Evolutionary conservation across 352 stramenopile genomes (phyloP).

Genomic region (Phytophthora sp.): DNA sequence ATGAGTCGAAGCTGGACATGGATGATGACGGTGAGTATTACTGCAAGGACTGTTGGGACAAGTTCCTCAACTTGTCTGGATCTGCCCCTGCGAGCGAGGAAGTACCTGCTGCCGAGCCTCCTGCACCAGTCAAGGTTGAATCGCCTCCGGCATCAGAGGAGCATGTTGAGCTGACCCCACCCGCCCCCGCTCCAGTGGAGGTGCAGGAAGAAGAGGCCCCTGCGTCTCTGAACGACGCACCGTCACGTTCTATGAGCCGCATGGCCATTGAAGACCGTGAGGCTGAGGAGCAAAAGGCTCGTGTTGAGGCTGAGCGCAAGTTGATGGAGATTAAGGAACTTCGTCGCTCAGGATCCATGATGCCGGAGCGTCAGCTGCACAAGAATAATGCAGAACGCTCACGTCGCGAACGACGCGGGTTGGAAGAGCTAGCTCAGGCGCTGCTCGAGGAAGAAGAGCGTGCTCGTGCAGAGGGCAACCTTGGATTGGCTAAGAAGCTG

Average conservation of each 20-base stretch:
- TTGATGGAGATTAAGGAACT: conserved; percentile 84
- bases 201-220: conserved; percentile 29
- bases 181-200: conserved; percentile 20
- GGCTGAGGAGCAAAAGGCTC: conserved; percentile 76
- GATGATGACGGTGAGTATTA: conserved; percentile 88
- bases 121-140: conserved; percentile 17
- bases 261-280: conserved; percentile 61
- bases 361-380: conserved; percentile 60
- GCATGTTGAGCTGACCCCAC: conserved; percentile 2
- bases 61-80: conserved; percentile 70
- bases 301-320: conserved; percentile 81
- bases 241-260: conserved; percentile 34
- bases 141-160: conserved; percentile 9
- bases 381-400: conserved; percentile 68
- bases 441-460: conserved; percentile 82
- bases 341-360: conserved; percentile 64
- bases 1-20: conserved; percentile 76
- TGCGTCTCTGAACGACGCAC: conserved; percentile 33
- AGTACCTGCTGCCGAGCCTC: neutral
- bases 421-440: conserved; percentile 83
- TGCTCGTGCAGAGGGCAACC: conserved; percentile 76
- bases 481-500: conserved; percentile 78
- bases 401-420: conserved; percentile 69
- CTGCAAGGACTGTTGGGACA: conserved; percentile 90
- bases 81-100: conserved; percentile 18